Evolutionary conservation across 1,139 yeast species (phyloP), one percentile per base, ranked within the genome.

Genomic region (Yarrowia galli): DNA sequence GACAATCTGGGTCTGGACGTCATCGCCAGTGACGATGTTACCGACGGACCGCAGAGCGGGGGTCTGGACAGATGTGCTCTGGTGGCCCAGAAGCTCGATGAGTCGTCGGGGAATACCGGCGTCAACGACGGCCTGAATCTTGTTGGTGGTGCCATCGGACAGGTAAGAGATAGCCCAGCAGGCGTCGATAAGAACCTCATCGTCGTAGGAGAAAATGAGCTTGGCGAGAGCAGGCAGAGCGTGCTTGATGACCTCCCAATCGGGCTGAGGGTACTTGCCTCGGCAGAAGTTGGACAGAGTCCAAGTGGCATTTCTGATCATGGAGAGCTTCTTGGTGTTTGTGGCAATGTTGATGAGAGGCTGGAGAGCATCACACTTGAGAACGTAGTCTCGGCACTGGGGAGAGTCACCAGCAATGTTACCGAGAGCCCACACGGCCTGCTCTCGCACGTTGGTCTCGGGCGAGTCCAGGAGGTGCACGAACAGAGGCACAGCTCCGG

Each of bases 391-490:
- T 81, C 99, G 87, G 82, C 89, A 92, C 68, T 84, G 84, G 20
- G 97, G 85, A 23, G 97, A 91, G 78, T 95, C 99, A 79, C 99
- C 99, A 38, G 99, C 98, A 78, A 95, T 97, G 78, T 95, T 96
- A 79, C 99, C 99, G 74, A 95, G 83, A 46, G 99, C 99, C 99
- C 99, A 95, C 73, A 95, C 95, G 23, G 98, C 98, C 81, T 95
- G 99, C 78, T 95, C 99, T 79, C 92, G 91, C 69, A 96, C 98
- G 77, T 96, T 99, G 68, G 88, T 82, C 65, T 96, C 91, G 70
- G 87, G 87, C 8, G 97, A 89, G 74, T 86, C 84, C 74, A 96
- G 84, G 73, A 96, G 84, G 72, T 89, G 85, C 63, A 95, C 97
- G 80, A 95, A 92, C 70, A 87, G 81, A 25, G 98, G 99, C 54